Evolutionary conservation across 1,139 yeast genomes (phyloP).

Genomic region (Magnusiomyces tetraspermus): DNA sequence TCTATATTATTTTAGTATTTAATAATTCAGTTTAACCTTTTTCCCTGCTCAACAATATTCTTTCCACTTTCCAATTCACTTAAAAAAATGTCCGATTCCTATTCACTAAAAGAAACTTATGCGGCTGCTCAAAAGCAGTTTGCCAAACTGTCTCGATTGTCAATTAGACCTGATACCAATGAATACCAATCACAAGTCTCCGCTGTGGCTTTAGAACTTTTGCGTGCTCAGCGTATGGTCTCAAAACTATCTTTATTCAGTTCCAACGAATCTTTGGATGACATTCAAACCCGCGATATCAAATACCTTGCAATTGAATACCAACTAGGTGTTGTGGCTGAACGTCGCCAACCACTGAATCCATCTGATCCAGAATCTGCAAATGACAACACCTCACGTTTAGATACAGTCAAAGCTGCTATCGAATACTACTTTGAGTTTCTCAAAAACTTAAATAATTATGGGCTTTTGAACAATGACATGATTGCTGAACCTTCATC

Average conservation of each 20-base stretch:
- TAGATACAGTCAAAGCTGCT: constrained; percentile 15
- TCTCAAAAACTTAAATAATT: constrained; percentile 9
- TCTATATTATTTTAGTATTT: background rate
- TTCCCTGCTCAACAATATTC: background rate
- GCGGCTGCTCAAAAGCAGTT: background rate
- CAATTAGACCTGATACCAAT: constrained; percentile 12
- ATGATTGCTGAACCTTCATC: background rate
- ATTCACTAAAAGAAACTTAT: background rate
- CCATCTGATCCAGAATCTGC: background rate
- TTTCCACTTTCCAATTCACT: background rate
- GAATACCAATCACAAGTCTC: constrained; percentile 19
- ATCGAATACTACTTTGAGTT: constrained; percentile 15
- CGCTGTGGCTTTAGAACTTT: constrained; percentile 16
- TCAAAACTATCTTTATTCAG: constrained; percentile 43
- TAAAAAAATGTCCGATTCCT: background rate
- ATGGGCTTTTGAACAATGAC: constrained; percentile 9
- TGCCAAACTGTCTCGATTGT: background rate
- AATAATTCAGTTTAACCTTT: background rate
- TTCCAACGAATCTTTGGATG: constrained; percentile 48
- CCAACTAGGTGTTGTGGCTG: constrained; percentile 37
- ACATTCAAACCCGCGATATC: constrained; percentile 45
- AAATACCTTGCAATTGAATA: constrained; percentile 45
- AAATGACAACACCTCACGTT: constrained; percentile 9
- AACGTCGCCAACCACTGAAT: constrained; percentile 16
- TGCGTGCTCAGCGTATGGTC: constrained; percentile 20